Conservation (phyloP, 2,329 filamentous ascomycete genomes). For the Pseudogymnoascus sp. region DNA sequence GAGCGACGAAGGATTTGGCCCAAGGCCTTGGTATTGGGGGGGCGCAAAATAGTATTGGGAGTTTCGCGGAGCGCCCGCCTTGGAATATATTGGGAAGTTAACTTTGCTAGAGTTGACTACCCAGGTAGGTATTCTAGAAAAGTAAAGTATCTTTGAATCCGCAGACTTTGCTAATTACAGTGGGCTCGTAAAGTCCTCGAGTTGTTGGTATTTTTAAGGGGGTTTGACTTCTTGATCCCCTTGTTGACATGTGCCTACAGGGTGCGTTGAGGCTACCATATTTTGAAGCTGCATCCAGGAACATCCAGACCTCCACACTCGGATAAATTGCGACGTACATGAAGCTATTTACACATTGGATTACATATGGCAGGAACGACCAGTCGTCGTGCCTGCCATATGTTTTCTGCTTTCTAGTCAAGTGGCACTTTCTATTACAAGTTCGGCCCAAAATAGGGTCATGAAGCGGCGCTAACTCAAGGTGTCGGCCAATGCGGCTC, state of each 20-base stretch:
- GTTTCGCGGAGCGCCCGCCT: background rate
- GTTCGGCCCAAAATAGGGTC: background rate
- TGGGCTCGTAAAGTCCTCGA: background rate
- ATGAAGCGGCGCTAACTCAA: background rate
- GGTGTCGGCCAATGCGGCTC: background rate
- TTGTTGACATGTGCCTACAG: background rate
- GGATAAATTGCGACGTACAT: background rate
- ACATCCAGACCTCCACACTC: background rate
- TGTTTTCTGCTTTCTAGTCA: background rate
- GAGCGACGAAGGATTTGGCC: background rate
- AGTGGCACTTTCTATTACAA: background rate
- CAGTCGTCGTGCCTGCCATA: background rate
- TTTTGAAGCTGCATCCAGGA: background rate
- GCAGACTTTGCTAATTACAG: background rate
- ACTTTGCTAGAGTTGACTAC: background rate
- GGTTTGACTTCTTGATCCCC: background rate
- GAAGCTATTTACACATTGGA: background rate
- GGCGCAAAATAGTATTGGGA: background rate
- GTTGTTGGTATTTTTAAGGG: background rate
- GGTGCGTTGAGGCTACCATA: background rate
- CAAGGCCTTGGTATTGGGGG: background rate
- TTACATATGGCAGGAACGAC: background rate
- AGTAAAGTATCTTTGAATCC: background rate
- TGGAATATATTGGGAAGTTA: background rate
- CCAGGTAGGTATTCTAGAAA: background rate